These are phyloP conservation scores for Euptelea pleiosperma DNA, from an alignment of 164 flowering plant species.

Conservation along the genomic window DNA sequence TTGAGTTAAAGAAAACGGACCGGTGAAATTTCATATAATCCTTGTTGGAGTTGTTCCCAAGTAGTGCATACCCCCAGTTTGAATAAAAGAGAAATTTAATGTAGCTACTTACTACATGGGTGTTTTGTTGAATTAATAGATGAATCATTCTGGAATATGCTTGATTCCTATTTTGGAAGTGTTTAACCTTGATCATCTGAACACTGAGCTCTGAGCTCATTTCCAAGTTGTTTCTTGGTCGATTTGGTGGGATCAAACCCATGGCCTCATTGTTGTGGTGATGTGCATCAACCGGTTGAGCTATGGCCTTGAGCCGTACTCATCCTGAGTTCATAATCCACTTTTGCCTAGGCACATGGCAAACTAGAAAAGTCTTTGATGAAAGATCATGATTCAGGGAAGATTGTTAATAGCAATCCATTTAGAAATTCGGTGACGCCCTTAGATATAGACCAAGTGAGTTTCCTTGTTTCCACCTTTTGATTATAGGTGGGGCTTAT, in stretches of 20 bases:
- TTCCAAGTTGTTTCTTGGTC: neutral
- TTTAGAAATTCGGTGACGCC: conserved; percentile 19
- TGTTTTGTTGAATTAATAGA: too few relatives aligned
- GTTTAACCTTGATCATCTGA: neutral
- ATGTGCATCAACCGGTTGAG: too few relatives aligned
- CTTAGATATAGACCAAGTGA: conserved; percentile 21
- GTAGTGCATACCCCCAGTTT: too few relatives aligned
- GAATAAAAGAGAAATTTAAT: too few relatives aligned
- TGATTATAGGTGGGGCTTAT: neutral
- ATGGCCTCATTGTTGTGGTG: neutral
- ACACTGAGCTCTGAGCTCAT: neutral
- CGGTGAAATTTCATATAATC: too few relatives aligned
- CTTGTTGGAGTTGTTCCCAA: too few relatives aligned
- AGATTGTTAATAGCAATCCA: neutral
- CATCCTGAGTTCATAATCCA: neutral
- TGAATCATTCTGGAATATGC: neutral
- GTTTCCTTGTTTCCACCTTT: conserved; percentile 1
- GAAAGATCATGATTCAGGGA: conserved; percentile 7
- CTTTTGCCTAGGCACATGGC: conserved; percentile 22
- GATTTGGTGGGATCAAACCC: neutral
- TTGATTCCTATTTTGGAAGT: neutral
- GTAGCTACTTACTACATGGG: too few relatives aligned
- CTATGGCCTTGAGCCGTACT: neutral
- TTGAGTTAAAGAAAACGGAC: too few relatives aligned
- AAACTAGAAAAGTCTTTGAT: conserved; percentile 13